Conservation (phyloP, 129 eudicot species). For the Flaveria linearis region DNA sequence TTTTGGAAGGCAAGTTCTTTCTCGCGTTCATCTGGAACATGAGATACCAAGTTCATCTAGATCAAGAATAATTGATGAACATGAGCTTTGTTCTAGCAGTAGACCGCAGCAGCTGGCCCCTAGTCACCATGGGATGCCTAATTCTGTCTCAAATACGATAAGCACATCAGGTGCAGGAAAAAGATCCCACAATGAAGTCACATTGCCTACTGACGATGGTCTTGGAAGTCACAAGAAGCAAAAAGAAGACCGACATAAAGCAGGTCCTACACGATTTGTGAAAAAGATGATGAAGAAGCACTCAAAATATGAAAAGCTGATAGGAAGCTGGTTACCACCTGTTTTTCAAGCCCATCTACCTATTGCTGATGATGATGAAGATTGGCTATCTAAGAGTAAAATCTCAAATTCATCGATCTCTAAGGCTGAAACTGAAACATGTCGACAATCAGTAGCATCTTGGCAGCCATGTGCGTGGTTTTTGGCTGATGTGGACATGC, state of each 20-base stretch:
- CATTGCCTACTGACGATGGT: not conserved
- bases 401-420: not conserved
- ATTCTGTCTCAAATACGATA: not conserved
- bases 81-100: not conserved
- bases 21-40: not conserved
- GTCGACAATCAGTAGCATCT: constrained; percentile 27
- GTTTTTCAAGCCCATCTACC: not conserved
- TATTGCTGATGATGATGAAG: constrained; percentile 55
- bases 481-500: constrained; percentile 56
- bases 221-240: not conserved
- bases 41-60: not conserved
- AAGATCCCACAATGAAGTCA: not conserved
- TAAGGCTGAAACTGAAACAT: constrained; percentile 10
- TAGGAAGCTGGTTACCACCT: constrained; percentile 44
- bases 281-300: constrained; percentile 38
- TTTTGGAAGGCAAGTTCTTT: constrained; percentile 1
- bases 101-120: constrained; percentile 9
- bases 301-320: constrained; percentile 29
- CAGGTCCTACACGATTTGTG: constrained; percentile 9
- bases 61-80: not conserved
- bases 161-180: not conserved
- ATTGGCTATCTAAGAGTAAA: constrained; percentile 47
- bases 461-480: constrained; percentile 52
- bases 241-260: constrained; percentile 12
- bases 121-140: not conserved